Conservation (phyloP, 441 rosid genomes). For the Syzygium malaccense region DNA sequence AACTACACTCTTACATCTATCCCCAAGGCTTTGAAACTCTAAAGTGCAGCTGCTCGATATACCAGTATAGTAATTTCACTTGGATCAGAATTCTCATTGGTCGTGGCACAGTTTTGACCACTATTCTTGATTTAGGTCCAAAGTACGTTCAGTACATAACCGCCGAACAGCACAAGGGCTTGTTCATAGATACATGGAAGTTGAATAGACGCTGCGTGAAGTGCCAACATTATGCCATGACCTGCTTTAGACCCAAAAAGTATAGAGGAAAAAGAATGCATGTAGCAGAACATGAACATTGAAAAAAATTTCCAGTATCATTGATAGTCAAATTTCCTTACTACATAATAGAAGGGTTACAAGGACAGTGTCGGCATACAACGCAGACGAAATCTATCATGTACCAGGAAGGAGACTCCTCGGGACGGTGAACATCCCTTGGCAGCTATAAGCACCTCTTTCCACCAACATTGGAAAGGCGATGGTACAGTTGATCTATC, state of each 20-base stretch:
- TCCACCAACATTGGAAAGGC: background rate
- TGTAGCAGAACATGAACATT: background rate
- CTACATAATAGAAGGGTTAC: background rate
- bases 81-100: background rate
- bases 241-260: background rate
- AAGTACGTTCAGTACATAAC: background rate
- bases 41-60: background rate
- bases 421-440: background rate
- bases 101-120: background rate
- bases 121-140: background rate
- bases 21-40: background rate
- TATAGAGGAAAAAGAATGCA: background rate
- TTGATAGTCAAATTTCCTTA: background rate
- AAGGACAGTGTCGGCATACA: background rate
- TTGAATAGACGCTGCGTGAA: background rate
- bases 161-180: background rate
- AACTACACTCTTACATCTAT: background rate
- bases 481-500: constrained; percentile 13
- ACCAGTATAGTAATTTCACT: background rate
- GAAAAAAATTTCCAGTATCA: background rate
- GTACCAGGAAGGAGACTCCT: background rate
- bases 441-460: background rate
- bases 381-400: background rate
- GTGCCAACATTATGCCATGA: background rate
- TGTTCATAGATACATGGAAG: background rate